These are phyloP conservation scores for Cladophialophora chaetospira DNA, from an alignment of 2,329 filamentous ascomycete genomes.

Conservation along the genomic window DNA sequence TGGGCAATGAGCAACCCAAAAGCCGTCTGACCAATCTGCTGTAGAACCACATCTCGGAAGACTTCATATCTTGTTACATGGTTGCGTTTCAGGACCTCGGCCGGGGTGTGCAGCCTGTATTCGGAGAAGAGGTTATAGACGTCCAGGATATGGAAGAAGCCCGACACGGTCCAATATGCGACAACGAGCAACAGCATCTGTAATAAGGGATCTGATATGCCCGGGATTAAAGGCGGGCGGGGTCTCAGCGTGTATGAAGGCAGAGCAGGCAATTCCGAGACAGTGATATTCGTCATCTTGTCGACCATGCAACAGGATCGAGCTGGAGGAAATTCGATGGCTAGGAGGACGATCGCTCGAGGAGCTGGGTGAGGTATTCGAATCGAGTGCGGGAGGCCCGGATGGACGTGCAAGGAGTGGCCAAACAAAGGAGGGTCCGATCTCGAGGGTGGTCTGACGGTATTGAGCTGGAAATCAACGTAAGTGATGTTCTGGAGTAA, in stretches of 20 bases:
- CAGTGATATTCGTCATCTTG: constrained; percentile 28
- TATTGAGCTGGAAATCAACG: neutral
- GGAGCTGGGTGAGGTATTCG: too few relatives aligned
- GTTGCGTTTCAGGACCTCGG: constrained; percentile 84
- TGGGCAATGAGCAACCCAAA: constrained; percentile 68
- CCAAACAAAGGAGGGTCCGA: constrained; percentile 9
- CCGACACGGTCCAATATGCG: constrained; percentile 85
- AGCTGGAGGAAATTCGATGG: too few relatives aligned
- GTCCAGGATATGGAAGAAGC: constrained; percentile 87
- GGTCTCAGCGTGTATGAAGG: constrained; percentile 75
- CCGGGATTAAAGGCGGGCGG: constrained; percentile 71
- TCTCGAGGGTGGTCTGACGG: neutral
- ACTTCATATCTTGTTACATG: constrained; percentile 83
- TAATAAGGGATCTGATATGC: constrained; percentile 79
- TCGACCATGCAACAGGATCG: constrained; percentile 14
- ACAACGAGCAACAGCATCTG: constrained; percentile 74
- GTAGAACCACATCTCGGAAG: constrained; percentile 83
- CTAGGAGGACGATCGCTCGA: too few relatives aligned
- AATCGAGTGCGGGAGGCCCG: constrained; percentile 19
- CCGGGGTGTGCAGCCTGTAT: constrained; percentile 92
- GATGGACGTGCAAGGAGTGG: constrained; percentile 13
- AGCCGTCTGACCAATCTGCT: constrained; percentile 84
- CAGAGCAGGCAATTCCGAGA: constrained; percentile 71
- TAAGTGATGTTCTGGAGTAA: constrained; percentile 18
- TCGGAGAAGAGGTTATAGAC: constrained; percentile 81